Conservation (phyloP, 75 land plant species). For the Selaginella moellendorffii region DNA sequence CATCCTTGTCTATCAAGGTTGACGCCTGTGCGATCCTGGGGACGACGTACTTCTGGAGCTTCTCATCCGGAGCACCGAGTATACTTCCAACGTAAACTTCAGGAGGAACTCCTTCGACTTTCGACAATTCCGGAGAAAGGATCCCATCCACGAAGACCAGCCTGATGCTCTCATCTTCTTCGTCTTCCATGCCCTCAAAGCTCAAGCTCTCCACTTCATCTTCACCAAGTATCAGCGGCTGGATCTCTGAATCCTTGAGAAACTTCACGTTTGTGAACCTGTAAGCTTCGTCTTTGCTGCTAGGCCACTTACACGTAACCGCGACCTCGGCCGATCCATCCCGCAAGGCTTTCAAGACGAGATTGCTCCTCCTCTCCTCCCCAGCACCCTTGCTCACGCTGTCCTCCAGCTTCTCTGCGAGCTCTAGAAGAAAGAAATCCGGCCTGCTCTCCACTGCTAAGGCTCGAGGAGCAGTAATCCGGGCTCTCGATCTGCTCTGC, state of each 20-base stretch:
- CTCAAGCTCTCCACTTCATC: too few species aligned
- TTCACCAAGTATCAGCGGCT: too few species aligned
- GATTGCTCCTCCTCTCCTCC: not conserved
- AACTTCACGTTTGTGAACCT: slow-evolving; percentile 75
- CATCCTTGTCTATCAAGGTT: slow-evolving; percentile 28
- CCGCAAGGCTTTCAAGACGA: slow-evolving; percentile 40
- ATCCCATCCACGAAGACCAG: slow-evolving; percentile 54
- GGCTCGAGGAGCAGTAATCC: not conserved
- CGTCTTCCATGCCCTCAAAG: not conserved
- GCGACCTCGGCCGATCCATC: slow-evolving; percentile 47
- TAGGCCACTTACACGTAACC: slow-evolving; percentile 65
- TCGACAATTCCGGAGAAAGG: slow-evolving; percentile 22
- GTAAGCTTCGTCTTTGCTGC: slow-evolving; percentile 59
- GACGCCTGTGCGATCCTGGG: slow-evolving; percentile 10
- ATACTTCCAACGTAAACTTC: slow-evolving; percentile 50
- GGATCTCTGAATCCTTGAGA: slow-evolving; percentile 32
- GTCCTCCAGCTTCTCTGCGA: slow-evolving; percentile 87
- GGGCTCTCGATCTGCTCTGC: not conserved
- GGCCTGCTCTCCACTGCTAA: slow-evolving; percentile 13
- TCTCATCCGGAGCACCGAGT: slow-evolving; percentile 19
- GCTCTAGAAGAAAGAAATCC: slow-evolving; percentile 66
- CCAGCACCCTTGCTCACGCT: not conserved
- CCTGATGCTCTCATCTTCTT: slow-evolving; percentile 11
- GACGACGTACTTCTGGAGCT: not conserved
- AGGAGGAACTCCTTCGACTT: slow-evolving; percentile 25